phyloP scores from a whole-genome alignment of 176 grass and related monocot genomes.

The Carex kokanica region DNA sequence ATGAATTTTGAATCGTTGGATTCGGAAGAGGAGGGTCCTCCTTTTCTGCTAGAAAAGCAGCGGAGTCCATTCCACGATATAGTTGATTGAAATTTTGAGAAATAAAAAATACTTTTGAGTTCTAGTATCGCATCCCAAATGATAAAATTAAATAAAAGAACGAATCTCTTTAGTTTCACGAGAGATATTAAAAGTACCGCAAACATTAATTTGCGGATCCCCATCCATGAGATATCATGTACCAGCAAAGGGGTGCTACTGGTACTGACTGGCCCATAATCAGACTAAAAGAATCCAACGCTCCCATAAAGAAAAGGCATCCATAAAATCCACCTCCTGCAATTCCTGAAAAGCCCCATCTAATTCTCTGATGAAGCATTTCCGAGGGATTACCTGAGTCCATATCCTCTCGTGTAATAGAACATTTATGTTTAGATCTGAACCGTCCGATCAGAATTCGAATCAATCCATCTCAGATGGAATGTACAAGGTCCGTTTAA shows the following conservation, averaged over 20 bases:
- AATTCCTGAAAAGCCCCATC: background rate
- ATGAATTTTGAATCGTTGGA: no score
- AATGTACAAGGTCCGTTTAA: no score
- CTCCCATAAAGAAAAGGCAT: background rate
- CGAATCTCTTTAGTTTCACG: no score
- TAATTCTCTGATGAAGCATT: background rate
- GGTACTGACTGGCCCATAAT: background rate
- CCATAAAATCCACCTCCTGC: background rate
- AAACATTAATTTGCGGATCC: background rate
- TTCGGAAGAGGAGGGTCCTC: no score
- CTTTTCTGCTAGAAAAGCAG: no score
- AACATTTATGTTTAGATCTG: no score
- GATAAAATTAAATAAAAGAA: background rate
- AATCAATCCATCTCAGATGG: no score
- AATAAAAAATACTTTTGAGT: background rate
- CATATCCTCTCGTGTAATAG: no score
- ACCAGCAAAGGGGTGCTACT: background rate
- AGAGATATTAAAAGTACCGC: no score
- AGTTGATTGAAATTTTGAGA: background rate
- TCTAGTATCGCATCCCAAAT: background rate
- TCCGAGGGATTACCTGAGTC: no score
- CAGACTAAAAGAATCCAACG: background rate
- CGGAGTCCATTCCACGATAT: no score
- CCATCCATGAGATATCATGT: background rate
- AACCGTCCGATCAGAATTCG: no score